A percentile compares a stretch with the other conserved stretches of the same genome.
These are phyloP conservation scores for Kurtzmaniella quercitrusa DNA, from an alignment of 1,139 yeast species.

Conservation along the genomic window DNA sequence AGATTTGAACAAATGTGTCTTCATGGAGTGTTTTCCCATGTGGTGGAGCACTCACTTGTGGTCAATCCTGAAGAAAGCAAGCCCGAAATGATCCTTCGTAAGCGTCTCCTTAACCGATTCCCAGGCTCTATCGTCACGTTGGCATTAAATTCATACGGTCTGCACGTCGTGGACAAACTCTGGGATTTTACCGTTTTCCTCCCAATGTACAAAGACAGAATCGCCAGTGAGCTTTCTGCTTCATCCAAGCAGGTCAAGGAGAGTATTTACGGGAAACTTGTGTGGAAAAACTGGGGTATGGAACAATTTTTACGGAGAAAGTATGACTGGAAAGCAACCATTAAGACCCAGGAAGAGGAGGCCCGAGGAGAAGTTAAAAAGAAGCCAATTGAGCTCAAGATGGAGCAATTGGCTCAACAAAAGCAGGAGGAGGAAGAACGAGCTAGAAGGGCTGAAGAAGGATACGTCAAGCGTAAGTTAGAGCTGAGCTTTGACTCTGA, in stretches of 20 bases:
- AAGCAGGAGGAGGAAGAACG: constrained; percentile 25
- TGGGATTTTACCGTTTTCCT: constrained; percentile 77
- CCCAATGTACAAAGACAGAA: constrained; percentile 81
- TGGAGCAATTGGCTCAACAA: constrained; percentile 37
- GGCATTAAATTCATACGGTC: constrained; percentile 85
- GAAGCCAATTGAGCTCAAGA: constrained; percentile 41
- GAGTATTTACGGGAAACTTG: constrained; percentile 81
- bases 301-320: constrained; percentile 71
- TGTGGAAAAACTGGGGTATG: constrained; percentile 94
- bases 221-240: constrained; percentile 65
- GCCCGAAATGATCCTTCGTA: constrained; percentile 49
- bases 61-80: constrained; percentile 42
- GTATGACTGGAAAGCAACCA: constrained; percentile 74
- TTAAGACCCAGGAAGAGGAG: constrained; percentile 67
- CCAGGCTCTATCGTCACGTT: constrained; percentile 51
- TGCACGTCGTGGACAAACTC: constrained; percentile 81
- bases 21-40: constrained; percentile 89
- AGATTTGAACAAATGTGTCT: constrained; percentile 66
- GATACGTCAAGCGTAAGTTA: constrained; percentile 13
- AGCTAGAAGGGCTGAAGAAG: constrained; percentile 13
- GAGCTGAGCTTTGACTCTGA: neutral
- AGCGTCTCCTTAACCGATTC: constrained; percentile 68
- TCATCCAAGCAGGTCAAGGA: constrained; percentile 71
- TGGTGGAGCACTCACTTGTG: constrained; percentile 59
- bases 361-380: constrained; percentile 22